Evolutionary conservation across 305 asterid genomes (phyloP).

Genomic region (Lippia alba): DNA sequence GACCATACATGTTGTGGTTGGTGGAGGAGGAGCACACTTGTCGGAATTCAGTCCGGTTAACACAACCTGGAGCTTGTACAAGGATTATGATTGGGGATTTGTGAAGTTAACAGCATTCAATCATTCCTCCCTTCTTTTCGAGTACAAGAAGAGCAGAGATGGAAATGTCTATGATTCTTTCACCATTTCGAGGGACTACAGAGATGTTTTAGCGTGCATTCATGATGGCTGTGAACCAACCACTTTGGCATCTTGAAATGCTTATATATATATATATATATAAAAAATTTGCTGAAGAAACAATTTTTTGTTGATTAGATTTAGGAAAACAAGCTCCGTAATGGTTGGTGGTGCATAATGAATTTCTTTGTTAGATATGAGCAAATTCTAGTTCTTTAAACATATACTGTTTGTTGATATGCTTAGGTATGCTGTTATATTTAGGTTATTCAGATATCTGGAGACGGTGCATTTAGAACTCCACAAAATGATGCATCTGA

Average conservation of each 20-base stretch:
- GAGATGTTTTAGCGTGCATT: conserved; percentile 78
- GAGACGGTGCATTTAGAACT: no score
- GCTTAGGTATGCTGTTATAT: no score
- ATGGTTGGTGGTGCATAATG: neutral
- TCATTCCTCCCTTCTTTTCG: conserved; percentile 70
- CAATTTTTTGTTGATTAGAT: neutral
- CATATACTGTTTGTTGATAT: no score
- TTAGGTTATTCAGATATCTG: no score
- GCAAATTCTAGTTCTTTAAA: no score
- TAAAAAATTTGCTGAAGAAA: neutral
- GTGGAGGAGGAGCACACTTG: conserved; percentile 80
- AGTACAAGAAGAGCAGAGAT: conserved; percentile 77
- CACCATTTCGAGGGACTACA: conserved; percentile 75
- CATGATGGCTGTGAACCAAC: conserved; percentile 73
- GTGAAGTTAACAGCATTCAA: conserved; percentile 74
- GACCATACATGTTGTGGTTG: conserved; percentile 84
- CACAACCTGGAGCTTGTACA: conserved; percentile 69
- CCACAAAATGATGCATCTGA: no score
- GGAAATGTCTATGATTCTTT: conserved; percentile 85
- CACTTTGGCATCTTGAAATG: conserved; percentile 53
- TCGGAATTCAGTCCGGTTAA: conserved; percentile 59
- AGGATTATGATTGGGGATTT: conserved; percentile 77
- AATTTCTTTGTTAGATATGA: no score
- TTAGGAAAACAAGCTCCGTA: neutral
- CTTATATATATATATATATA: no score